Conservation (phyloP, 257 asterid species). For the Rubia yunnanensis region DNA sequence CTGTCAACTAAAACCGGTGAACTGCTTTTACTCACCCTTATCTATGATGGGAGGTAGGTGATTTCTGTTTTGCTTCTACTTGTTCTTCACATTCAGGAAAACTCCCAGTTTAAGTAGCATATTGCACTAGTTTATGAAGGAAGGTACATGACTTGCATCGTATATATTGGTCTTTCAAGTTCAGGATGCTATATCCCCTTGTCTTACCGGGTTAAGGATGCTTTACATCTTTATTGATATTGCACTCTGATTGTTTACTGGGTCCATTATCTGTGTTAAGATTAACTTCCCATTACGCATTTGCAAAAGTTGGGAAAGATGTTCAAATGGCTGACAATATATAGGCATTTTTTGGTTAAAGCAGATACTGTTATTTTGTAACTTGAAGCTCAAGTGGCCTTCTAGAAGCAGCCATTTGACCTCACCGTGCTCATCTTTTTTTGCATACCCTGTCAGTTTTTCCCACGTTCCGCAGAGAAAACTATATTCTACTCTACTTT, state of each 20-base stretch:
- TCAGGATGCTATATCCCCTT: not conserved
- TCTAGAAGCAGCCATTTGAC: not conserved
- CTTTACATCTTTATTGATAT: not conserved
- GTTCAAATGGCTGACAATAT: not conserved
- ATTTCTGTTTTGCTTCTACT: conserved; percentile 6
- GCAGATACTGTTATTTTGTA: not conserved
- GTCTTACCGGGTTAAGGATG: not conserved
- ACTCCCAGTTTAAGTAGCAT: not conserved
- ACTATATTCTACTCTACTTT: not conserved
- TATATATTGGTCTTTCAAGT: not conserved
- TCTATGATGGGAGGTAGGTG: conserved; percentile 87
- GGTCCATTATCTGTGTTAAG: not conserved
- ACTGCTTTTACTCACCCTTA: conserved; percentile 75
- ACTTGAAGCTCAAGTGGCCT: not conserved
- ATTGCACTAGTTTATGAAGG: conserved; percentile 74
- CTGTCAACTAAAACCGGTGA: conserved; percentile 93
- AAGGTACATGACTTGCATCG: conserved; percentile 41
- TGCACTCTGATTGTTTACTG: not conserved
- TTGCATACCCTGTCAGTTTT: not conserved
- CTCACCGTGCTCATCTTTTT: not conserved
- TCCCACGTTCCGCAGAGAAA: not conserved
- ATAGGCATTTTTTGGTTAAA: not conserved
- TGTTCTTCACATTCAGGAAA: not conserved
- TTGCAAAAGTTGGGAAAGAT: not conserved
- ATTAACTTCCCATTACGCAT: not conserved